Evolutionary conservation across 768 basidiomycete species (phyloP).

Genomic region (Leccinum longicurvipes): DNA sequence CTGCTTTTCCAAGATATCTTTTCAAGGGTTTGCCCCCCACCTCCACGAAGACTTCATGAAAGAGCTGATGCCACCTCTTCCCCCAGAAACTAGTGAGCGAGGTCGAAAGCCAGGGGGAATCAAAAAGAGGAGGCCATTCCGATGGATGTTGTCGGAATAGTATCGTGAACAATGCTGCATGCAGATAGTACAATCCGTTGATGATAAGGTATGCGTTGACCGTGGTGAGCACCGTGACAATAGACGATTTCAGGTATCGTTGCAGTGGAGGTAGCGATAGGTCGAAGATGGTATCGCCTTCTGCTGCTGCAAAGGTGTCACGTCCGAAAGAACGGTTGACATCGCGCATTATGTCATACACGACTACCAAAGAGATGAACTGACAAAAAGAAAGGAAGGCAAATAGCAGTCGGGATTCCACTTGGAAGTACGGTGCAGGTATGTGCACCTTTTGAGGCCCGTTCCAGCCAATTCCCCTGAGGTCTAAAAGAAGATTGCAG

Average conservation of each 20-base stretch:
- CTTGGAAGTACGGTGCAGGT: slow-evolving; percentile 10
- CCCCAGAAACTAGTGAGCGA: slow-evolving; percentile 66
- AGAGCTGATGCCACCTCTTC: slow-evolving; percentile 63
- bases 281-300: slow-evolving; percentile 39
- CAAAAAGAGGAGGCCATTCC: slow-evolving; percentile 65
- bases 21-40: slow-evolving; percentile 46
- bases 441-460: slow-evolving; percentile 11
- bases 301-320: slow-evolving; percentile 33
- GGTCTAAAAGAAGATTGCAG: slow-evolving; percentile 8
- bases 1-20: slow-evolving; percentile 44
- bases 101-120: slow-evolving; percentile 52
- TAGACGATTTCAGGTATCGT: slow-evolving; percentile 40
- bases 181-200: slow-evolving; percentile 39
- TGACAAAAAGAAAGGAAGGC: slow-evolving; percentile 15
- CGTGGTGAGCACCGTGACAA: too few species aligned
- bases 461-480: slow-evolving; percentile 29
- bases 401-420: slow-evolving; percentile 20
- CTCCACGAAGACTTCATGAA: slow-evolving; percentile 53
- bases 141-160: slow-evolving; percentile 47
- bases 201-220: slow-evolving; percentile 41
- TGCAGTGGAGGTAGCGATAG: slow-evolving; percentile 29
- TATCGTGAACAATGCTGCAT: slow-evolving; percentile 43
- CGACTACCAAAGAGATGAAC: not conserved
- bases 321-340: slow-evolving; percentile 33
- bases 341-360: not conserved